Base-by-base conservation (phyloP, 345 rosid genomes). In the Syzygium jambos region DNA sequence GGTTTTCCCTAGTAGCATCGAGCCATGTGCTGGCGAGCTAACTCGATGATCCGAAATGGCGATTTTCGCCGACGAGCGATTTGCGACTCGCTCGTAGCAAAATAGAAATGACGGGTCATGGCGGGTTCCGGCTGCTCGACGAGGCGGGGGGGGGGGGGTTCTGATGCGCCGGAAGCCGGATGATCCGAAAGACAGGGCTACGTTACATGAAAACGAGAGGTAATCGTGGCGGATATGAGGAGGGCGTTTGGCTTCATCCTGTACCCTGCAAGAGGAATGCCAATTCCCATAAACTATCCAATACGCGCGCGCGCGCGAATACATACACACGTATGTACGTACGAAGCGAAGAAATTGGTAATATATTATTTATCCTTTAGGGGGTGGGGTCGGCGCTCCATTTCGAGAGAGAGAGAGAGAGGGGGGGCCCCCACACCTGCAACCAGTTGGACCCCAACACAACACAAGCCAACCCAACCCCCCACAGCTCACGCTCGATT, bases 371-470 rank as follows among this genome's bases (percentile, higher is more conserved):
- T 43, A n/a, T n/a, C 16, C 34, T 17, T 17, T 1, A 2, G 19
- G 17, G 30, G 19, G 80, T 34, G 80, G 80, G 80, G 80, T 21
- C 80, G 19, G 7, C 5, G 80, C 25, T 34, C 25, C 49, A 73
- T 34, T 34, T 34, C 3, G 80, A 25, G 80, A 43, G 46, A 43
- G 46, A 43, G 43, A 41, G 43, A 4, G 43, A 41, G 43, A 41
- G 43, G 1, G 43, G 6, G 43, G 43, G 6, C 43, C 30, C 78
- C 80, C 61, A 46, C 49, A 73, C 80, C 80, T 34, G 80, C 80
- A 57, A 53, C 88, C 85, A 87, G 73, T 78, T 87, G 88, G 88
- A 78, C 85, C 88, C 85, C 61, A 77, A 22, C 56, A 51, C 80
- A 43, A 43, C 46, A 5, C 7, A 43, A 6, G 1, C 1, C 46